Base-by-base conservation (phyloP, 176 grass and related monocot genomes). In the Olyra latifolia region DNA sequence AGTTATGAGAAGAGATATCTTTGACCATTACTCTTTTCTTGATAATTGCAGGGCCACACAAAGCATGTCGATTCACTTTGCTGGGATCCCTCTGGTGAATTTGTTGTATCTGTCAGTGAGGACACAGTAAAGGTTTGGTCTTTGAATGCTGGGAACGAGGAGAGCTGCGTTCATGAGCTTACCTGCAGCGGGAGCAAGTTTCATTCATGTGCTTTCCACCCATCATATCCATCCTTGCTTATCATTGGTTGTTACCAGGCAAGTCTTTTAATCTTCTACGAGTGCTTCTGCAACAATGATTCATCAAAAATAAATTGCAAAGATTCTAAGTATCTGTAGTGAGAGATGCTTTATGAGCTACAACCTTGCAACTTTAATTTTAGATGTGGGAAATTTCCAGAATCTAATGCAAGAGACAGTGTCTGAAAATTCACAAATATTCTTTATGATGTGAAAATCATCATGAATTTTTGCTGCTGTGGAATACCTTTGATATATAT, bases 131-230 rank as follows among this genome's bases (percentile, higher is more conserved):
- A 89, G 56, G 90, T 93, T 10, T 98, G 95, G 95, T 93, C 95
- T 24, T 19, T 98, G 70, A 85, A 89, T 70, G 54, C 77, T 27
- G 76, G 79, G 15, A 85, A 63, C 4, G 90, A 84, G 20, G 75
- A 87, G 52, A 83, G 86, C 47, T 89, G 88, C 15, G 60, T 93
- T 27, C 86, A 93, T 43, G 92, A 98, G 61, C 66, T 98, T 57
- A 87, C 35, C 63, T 93, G 83, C 58, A 82, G 38, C 0, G 95
- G 88, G 44, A 98, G 81, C 86, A 93, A 94, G 86, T 98, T 98
- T n/a, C 84, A 80, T 61, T 89, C 95, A 16, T 98, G 95, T 32
- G 84, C 84, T 87, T 98, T 98, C 54, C 95, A 98, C 56, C 95
- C 95, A 58, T 78, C 83, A 6, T 84, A 86, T 83, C 71, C 88